Conservation (phyloP, 768 basidiomycete species). For the Tulasnella calospora region DNA sequence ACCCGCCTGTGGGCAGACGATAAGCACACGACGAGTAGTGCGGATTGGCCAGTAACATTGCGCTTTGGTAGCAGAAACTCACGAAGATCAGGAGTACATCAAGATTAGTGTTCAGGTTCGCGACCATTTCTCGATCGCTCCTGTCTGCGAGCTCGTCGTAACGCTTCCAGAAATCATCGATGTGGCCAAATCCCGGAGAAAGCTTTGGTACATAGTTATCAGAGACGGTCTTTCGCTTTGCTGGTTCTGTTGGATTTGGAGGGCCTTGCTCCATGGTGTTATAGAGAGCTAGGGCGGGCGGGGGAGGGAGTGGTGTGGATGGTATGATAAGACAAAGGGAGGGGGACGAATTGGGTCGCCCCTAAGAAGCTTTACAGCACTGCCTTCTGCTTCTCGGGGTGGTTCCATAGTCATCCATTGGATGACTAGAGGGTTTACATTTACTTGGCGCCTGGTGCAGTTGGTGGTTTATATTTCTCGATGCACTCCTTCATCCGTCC, state of each 20-base stretch:
- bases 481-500: too few species aligned
- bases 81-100: conserved; percentile 11
- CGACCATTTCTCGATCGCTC: neutral
- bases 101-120: neutral
- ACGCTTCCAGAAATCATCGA: neutral
- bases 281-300: neutral
- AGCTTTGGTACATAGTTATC: neutral
- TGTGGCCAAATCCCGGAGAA: neutral
- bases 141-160: neutral
- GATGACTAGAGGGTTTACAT: too few species aligned
- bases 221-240: neutral
- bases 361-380: neutral
- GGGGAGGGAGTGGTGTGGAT: neutral
- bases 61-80: neutral
- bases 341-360: neutral
- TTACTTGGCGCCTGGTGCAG: too few species aligned
- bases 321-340: neutral
- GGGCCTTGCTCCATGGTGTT: neutral
- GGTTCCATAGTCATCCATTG: neutral
- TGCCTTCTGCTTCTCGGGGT: neutral
- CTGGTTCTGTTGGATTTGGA: neutral
- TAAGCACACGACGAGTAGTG: neutral
- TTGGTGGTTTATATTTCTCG: too few species aligned
- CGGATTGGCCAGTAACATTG: too few species aligned
- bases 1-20: neutral